A percentile compares a stretch with the other conserved stretches of the same genome.
phyloP scores from a whole-genome alignment of 2,329 filamentous ascomycete species.

The Curvularia spicifera region DNA sequence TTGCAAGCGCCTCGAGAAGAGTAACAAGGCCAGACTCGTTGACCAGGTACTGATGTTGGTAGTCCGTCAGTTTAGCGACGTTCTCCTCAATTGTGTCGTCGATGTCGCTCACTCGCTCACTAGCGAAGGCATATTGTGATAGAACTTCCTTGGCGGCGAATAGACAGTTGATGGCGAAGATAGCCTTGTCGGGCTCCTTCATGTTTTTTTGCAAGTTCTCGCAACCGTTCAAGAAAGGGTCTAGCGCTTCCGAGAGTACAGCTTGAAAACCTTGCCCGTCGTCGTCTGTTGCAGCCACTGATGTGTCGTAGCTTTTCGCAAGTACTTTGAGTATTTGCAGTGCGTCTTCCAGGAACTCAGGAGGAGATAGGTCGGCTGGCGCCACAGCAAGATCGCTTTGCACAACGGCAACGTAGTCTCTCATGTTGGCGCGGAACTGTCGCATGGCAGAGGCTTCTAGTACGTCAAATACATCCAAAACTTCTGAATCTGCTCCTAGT shows the following conservation, averaged over 20 bases:
- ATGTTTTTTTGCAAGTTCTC: conserved; percentile 70
- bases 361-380: conserved; percentile 75
- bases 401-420: conserved; percentile 77
- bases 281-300: conserved; percentile 64
- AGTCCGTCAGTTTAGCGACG: conserved; percentile 65
- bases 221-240: conserved; percentile 83
- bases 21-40: conserved; percentile 73
- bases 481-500: conserved; percentile 69
- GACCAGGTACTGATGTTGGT: conserved; percentile 76
- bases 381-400: conserved; percentile 74
- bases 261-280: conserved; percentile 74
- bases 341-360: conserved; percentile 80
- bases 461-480: conserved; percentile 71
- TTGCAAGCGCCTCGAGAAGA: conserved; percentile 65
- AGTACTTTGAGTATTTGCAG: conserved; percentile 78
- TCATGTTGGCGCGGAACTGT: conserved; percentile 81
- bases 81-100: conserved; percentile 63
- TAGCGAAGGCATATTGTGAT: conserved; percentile 68
- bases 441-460: conserved; percentile 79
- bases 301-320: conserved; percentile 86
- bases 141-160: conserved; percentile 64
- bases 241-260: conserved; percentile 78
- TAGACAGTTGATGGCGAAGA: conserved; percentile 78
- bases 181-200: conserved; percentile 64
- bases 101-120: conserved; percentile 62